Conservation (phyloP, 1,139 yeast genomes). For the Zygoascus meyerae region DNA sequence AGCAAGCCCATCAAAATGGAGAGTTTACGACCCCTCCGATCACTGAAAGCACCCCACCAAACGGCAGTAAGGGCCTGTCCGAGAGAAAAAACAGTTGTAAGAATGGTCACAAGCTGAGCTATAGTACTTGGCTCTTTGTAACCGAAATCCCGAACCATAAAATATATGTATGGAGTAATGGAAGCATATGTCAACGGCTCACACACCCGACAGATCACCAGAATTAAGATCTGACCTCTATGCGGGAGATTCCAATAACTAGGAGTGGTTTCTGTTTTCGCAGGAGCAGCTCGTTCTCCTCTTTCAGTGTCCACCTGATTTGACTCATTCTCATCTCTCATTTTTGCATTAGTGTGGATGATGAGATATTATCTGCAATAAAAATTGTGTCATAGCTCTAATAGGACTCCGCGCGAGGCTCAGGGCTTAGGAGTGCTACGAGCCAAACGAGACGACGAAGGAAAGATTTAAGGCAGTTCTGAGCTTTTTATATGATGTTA, state of each 20-base stretch:
- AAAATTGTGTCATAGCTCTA: no score
- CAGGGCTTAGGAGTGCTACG: no score
- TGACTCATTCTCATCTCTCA: background rate
- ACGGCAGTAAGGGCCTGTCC: conserved; percentile 50
- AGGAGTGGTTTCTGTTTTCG: conserved; percentile 20
- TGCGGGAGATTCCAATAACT: conserved; percentile 28
- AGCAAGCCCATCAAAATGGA: conserved; percentile 45
- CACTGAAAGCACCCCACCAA: conserved; percentile 54
- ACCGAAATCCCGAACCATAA: conserved; percentile 54
- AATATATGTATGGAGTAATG: conserved; percentile 55
- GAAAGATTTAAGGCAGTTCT: no score
- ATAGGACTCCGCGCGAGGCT: no score
- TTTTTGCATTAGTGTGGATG: no score
- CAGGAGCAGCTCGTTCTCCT: no score
- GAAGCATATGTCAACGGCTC: conserved; percentile 62
- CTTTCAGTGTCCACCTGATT: background rate
- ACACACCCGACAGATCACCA: conserved; percentile 38
- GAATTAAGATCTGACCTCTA: conserved; percentile 25
- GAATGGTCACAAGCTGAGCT: conserved; percentile 46
- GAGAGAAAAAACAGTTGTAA: conserved; percentile 47
- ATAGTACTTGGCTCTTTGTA: conserved; percentile 47
- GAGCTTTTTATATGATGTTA: no score
- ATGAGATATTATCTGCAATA: no score
- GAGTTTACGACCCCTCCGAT: conserved; percentile 49
- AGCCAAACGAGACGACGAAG: no score